Conservation (phyloP, 1,284 basidiomycete species). For the Apiotrichum porosum region DNA sequence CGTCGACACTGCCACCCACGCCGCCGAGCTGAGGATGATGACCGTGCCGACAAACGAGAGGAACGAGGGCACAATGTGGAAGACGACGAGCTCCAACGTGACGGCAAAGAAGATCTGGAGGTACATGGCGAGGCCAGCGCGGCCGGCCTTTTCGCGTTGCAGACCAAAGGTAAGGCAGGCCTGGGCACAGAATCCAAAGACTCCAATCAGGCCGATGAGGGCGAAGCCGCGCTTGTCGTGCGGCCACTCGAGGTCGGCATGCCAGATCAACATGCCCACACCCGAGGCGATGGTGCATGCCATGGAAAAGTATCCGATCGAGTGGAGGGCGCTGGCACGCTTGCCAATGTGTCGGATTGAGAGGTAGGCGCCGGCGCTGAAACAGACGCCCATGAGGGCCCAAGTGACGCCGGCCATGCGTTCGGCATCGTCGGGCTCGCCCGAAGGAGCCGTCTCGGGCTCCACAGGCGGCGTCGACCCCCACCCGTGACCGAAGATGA, state of each 20-base stretch:
- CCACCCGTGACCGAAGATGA: conserved; percentile 48
- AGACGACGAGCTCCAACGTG: conserved; percentile 44
- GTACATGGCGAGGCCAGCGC: conserved; percentile 47
- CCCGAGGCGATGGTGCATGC: conserved; percentile 55
- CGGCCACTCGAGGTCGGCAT: conserved; percentile 14
- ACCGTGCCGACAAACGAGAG: conserved; percentile 39
- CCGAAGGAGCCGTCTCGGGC: conserved; percentile 62
- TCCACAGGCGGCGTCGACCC: conserved; percentile 51
- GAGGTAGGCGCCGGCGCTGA: conserved; percentile 50
- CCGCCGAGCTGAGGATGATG: conserved; percentile 43
- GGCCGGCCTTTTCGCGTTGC: conserved; percentile 48
- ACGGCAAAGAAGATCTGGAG: conserved; percentile 45
- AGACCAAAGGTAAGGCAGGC: conserved; percentile 49
- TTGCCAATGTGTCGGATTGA: conserved; percentile 66
- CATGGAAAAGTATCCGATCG: conserved; percentile 63
- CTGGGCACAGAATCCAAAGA: conserved; percentile 61
- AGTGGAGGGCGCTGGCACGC: conserved; percentile 67
- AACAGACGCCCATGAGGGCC: conserved; percentile 37
- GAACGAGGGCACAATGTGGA: conserved; percentile 39
- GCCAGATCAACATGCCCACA: neutral
- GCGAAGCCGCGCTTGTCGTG: conserved; percentile 12
- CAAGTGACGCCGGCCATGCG: conserved; percentile 32
- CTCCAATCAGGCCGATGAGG: conserved; percentile 47
- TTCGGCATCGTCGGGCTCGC: conserved; percentile 5
- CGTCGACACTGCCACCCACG: conserved; percentile 39